These are phyloP conservation scores for Quercus glauca DNA, from an alignment of 306 rosid genomes.

Conservation along the genomic window DNA sequence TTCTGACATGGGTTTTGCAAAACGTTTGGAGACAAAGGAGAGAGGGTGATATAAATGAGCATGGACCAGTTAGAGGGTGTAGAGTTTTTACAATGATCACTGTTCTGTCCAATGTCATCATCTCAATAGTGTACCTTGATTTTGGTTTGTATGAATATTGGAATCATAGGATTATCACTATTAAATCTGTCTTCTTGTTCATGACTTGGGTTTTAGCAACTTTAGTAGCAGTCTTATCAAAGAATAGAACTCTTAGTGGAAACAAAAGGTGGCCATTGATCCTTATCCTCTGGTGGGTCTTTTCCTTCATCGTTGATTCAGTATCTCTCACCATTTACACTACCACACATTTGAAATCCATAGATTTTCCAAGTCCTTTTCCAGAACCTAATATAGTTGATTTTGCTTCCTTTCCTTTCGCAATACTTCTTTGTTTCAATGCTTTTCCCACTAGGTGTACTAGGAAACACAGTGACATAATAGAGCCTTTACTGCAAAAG, in stretches of 20 bases:
- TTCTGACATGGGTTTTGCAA: slow-evolving; percentile 54
- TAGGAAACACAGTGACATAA: slow-evolving; percentile 33
- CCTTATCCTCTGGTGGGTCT: too few relatives aligned
- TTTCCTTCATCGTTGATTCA: too few relatives aligned
- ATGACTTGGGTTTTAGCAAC: slow-evolving; percentile 52
- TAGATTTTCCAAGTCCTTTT: too few relatives aligned
- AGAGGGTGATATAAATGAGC: slow-evolving; percentile 2
- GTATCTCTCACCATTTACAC: too few relatives aligned
- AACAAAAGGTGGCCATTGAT: too few relatives aligned
- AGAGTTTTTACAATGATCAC: slow-evolving; percentile 23
- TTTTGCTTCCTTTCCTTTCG: too few relatives aligned
- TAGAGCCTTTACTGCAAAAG: slow-evolving; percentile 44
- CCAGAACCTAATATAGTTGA: too few relatives aligned
- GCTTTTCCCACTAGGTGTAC: neutral
- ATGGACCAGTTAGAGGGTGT: slow-evolving; percentile 8
- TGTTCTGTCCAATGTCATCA: slow-evolving; percentile 28
- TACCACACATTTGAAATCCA: too few relatives aligned
- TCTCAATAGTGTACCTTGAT: slow-evolving; percentile 44
- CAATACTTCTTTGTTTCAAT: too few relatives aligned
- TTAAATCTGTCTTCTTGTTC: slow-evolving; percentile 30
- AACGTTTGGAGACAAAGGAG: slow-evolving; percentile 36
- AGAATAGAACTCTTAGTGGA: too few relatives aligned
- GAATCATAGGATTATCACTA: slow-evolving; percentile 14
- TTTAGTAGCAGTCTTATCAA: too few relatives aligned
- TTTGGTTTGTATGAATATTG: slow-evolving; percentile 37